These are phyloP conservation scores for Diaporthe nobilis DNA, from an alignment of 2,329 filamentous ascomycete genomes.

Conservation along the genomic window DNA sequence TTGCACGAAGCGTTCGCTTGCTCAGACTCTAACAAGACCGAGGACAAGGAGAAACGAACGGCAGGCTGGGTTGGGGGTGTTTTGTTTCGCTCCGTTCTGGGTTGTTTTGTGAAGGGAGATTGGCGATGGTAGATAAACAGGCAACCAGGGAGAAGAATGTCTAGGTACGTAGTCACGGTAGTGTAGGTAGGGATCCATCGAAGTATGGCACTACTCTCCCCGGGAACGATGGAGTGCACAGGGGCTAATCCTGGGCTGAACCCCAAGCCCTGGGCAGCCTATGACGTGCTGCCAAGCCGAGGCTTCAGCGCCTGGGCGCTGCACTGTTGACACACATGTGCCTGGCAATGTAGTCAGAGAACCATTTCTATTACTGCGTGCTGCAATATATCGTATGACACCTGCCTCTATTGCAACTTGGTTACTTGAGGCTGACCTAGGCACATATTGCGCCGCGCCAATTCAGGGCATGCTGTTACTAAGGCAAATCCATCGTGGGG, in stretches of 20 bases:
- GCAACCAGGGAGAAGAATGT: slow-evolving; percentile 5
- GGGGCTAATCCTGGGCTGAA: slow-evolving; percentile 33
- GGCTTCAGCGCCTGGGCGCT: slow-evolving; percentile 8
- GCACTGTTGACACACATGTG: slow-evolving; percentile 5
- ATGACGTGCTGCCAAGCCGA: slow-evolving; percentile 34
- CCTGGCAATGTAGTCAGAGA: not conserved
- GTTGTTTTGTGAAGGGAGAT: not conserved
- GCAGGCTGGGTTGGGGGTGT: not conserved
- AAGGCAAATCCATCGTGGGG: not conserved
- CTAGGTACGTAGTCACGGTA: not conserved
- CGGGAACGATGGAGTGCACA: not conserved
- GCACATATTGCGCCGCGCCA: not conserved
- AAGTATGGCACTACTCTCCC: slow-evolving; percentile 1
- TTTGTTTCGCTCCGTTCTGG: slow-evolving; percentile 2
- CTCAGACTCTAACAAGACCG: slow-evolving; percentile 33
- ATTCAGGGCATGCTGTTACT: not conserved
- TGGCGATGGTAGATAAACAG: not conserved
- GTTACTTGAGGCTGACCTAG: not conserved
- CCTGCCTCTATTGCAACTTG: not conserved
- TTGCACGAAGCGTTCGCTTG: slow-evolving; percentile 18
- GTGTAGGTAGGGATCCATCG: not conserved
- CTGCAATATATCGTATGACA: not conserved
- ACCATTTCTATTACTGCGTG: not conserved
- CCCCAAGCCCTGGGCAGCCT: slow-evolving; percentile 14
- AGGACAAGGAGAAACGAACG: slow-evolving; percentile 27